Base-by-base conservation (phyloP, 202 grass and related monocot species). In the Cymbopogon flexuosus region DNA sequence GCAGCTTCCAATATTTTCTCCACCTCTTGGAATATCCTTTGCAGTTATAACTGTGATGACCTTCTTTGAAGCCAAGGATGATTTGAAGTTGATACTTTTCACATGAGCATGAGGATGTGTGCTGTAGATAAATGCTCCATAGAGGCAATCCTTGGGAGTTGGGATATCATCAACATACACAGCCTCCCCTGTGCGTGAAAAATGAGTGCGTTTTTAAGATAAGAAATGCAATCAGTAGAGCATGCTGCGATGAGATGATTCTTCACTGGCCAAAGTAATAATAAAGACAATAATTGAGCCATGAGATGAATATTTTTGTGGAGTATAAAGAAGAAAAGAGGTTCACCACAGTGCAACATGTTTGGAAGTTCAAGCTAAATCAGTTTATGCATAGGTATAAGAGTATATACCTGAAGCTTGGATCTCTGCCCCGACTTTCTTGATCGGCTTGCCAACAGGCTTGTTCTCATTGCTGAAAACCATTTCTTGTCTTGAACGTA, bases 41-140 rank as follows among this genome's bases (percentile, higher is more conserved):
- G 81, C 90, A 43, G 88, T 72, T 84, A 97, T 31, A 79, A 89
- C 51, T 6, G 78, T 40, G 16, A 93, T 22, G 41, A 91, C 66
- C 64, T 97, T 97, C 56, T 88, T 8, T 52, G 86, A 76, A 73
- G 88, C 88, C 33, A 91, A 82, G 39, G 88, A 89, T 75, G 86
- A 39, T 19, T 86, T 89, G 62, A 97, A 89, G 12, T 91, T 70
- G 13, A 93, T 77, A 76, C 76, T 71, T 34, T 83, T 89, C 33
- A 97, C 81, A 62, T 83, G 29, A 34, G 93, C 91, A 80, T 93
- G 78, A 81, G 93, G 79, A 41, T 70, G 82, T 43, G 89, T 86
- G 82, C 89, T 97, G 46, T 97, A 93, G 80, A 97, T 70, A 90
- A 97, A 97, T 90, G 89, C 91, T 79, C 84, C 89, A 80, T 90